phyloP scores from a whole-genome alignment of 768 basidiomycete species.

The Holtermannia corniformis region DNA sequence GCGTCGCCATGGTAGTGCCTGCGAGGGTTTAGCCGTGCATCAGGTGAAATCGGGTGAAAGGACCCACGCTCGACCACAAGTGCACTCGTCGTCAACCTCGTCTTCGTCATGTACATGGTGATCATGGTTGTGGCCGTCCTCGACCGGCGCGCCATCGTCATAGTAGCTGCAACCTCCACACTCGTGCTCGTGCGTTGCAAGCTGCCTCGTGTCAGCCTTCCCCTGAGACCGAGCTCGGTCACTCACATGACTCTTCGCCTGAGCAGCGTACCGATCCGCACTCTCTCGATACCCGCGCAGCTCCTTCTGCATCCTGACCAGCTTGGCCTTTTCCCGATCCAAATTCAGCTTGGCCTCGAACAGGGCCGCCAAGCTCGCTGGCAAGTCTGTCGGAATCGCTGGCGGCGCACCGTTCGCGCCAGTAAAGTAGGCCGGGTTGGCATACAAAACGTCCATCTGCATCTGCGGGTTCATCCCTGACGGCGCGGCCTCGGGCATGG shows the following conservation, averaged over 20 bases:
- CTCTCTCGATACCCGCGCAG: constrained; percentile 30
- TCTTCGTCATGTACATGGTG: constrained; percentile 8
- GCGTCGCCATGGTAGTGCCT: constrained; percentile 3
- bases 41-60: neutral
- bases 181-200: neutral
- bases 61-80: constrained; percentile 12
- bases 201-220: neutral
- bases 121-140: neutral
- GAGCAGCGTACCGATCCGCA: neutral
- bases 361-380: constrained; percentile 34
- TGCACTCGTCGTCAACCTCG: constrained; percentile 18
- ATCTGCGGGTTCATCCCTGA: neutral
- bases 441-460: neutral
- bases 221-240: neutral
- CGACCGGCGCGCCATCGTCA: neutral
- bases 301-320: constrained; percentile 36
- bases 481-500: neutral
- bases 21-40: neutral
- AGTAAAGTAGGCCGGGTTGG: neutral
- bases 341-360: constrained; percentile 37
- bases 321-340: constrained; percentile 36
- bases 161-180: neutral
- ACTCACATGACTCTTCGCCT: neutral
- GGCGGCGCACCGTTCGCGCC: neutral
- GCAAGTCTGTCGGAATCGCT: constrained; percentile 24